Base-by-base conservation (phyloP, 805 yeast species). In the Candida taoyuanica region DNA sequence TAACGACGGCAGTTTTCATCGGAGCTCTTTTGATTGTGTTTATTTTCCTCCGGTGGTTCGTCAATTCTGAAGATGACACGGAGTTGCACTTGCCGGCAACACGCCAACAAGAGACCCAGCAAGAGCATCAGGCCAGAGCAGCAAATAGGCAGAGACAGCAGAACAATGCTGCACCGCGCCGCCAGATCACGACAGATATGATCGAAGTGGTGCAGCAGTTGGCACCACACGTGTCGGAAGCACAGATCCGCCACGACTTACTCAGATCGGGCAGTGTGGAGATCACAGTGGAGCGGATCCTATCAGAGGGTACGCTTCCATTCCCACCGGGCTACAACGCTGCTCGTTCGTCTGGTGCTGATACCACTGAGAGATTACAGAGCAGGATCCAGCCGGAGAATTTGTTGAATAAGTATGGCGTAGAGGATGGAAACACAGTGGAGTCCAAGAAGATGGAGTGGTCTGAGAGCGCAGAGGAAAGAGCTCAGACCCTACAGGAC, bases 121-220 rank as follows among this genome's bases (percentile, higher is more conserved):
- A n/a, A n/a, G n/a, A n/a, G n/a, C n/a, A n/a, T n/a, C n/a, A n/a
- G n/a, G 6, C 28, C 28, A 6, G 7, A 25, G 28, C 28, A 11
- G 14, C 28, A 11, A n/a, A 9, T 7, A n/a, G 13, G 13, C 28
- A 25, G 28, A n/a, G 13, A n/a, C 28, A 25, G 28, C 28, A 9
- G 14, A 13, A 7, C 13, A n/a, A n/a, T n/a, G 33, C 26, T 24
- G 48, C 46, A 31, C 39, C 40, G 31, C 64, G 71, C 33, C 71
- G 85, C 40, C 64, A 58, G 12, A 79, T 82, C 17, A 78, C 81
- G 3, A 67, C 66, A 5, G 75, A 74, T 40, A 91, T 91, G 98
- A 70, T 91, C 31, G 93, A 83, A 46, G 80, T 85, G 0, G 96
- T 91, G 2, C 84, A 78, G 49, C 78, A 87, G 29, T 68, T 91